Percentiles rank a stretch among this genome's conserved stretches.
phyloP scores from a whole-genome alignment of 2,329 filamentous ascomycete species.

The Escovopsis sp. region DNA sequence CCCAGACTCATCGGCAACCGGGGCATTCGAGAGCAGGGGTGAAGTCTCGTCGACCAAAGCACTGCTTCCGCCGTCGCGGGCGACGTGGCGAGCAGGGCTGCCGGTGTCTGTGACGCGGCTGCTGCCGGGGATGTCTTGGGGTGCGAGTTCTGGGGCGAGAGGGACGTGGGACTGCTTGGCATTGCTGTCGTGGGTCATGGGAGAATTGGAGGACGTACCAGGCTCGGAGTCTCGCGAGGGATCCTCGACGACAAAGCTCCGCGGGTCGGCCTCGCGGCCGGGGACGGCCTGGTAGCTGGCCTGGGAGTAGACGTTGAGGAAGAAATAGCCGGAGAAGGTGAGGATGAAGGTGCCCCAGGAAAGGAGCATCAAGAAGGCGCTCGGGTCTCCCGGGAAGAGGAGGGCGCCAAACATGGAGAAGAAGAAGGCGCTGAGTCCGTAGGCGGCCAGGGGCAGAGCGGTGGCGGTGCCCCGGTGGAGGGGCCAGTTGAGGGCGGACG shows the following conservation, averaged over 20 bases:
- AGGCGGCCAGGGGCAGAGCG: slow-evolving; percentile 81
- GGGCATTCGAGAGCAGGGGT: slow-evolving; percentile 57
- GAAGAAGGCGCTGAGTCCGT: slow-evolving; percentile 91
- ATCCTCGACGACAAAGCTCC: not conserved
- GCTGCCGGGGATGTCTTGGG: slow-evolving; percentile 1
- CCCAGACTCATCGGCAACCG: slow-evolving; percentile 35
- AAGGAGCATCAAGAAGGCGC: slow-evolving; percentile 65
- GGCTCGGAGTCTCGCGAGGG: slow-evolving; percentile 2
- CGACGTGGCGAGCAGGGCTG: not conserved
- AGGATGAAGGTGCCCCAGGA: slow-evolving; percentile 65
- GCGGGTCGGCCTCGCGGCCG: slow-evolving; percentile 9
- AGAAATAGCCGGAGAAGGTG: slow-evolving; percentile 67
- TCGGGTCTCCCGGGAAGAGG: slow-evolving; percentile 70
- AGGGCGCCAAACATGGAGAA: slow-evolving; percentile 70
- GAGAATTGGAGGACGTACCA: slow-evolving; percentile 3
- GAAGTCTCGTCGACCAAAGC: slow-evolving; percentile 56
- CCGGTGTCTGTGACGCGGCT: slow-evolving; percentile 8
- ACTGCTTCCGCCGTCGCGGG: slow-evolving; percentile 15
- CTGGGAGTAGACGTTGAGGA: slow-evolving; percentile 56
- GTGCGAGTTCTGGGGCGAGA: not conserved
- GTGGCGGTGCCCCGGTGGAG: slow-evolving; percentile 84
- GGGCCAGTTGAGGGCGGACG: slow-evolving; percentile 81
- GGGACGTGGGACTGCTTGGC: not conserved
- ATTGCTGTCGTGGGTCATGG: not conserved
- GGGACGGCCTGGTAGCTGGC: slow-evolving; percentile 44